Base-by-base conservation (phyloP, 2,329 filamentous ascomycete genomes). In the Juglanconis sp. region DNA sequence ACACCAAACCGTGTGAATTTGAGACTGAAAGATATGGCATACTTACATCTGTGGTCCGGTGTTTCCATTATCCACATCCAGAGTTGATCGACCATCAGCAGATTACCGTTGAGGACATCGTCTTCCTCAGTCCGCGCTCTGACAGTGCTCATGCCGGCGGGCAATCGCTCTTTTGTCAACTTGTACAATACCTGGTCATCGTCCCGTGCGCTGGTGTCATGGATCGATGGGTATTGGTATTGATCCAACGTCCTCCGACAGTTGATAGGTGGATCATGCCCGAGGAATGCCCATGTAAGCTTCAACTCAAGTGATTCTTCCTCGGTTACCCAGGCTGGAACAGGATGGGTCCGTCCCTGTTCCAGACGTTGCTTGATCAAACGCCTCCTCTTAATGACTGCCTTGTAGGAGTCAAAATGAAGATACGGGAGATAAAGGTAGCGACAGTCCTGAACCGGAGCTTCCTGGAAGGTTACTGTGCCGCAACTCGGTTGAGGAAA, bases 161-260 rank as follows among this genome's bases (percentile, higher is more conserved):
- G 69, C 8, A 44, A 67, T 58, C 57, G 50, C 17, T 47, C 74
- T 65, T 84, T 86, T 2, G 84, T 86, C 1, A 87, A 72, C 65
- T 88, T 88, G 69, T 87, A 88, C 6, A 88, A 71, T 82, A 88
- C 87, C 68, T 88, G 86, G 47, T 88, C 86, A 48, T 86, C 84
- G 47, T 88, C 86, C 17, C 86, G 74, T 0, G 83, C 81, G 46
- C 83, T 73, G 0, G 86, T 88, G 42, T 87, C 85, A 8, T 79
- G 74, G 0, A 88, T 72, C 3, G 83, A 84, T 0, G 85, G 85
- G 57, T 88, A 87, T 0, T 83, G 84, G 59, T 81, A 88, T 64
- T 88, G 85, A 60, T 88, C 86, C 7, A 88, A 67, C 0, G 85
- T 87, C 7, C 86, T 77, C 1, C 86, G 79, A 40, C 82, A 81